Evolutionary conservation across 352 stramenopile genomes (phyloP), one percentile per base, ranked within the genome.

Genomic region (Phytophthora tubulina): DNA sequence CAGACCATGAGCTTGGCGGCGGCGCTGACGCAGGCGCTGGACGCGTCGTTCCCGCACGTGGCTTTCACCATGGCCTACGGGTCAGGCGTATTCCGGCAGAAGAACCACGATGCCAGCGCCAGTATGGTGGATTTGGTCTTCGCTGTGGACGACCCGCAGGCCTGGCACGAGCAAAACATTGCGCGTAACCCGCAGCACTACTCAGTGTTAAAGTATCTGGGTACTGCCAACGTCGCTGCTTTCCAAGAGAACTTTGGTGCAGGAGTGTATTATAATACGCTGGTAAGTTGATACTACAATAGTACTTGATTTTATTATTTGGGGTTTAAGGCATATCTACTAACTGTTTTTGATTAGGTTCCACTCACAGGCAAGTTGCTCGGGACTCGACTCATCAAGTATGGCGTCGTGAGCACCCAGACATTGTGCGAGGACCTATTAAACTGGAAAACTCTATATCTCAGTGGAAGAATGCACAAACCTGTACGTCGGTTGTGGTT

Each of bases 101-200:
- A 72, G 49, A 79, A 92, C 65, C 87, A 95, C 75, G 82, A 96
- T 67, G 76, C 75, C 53, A 94, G 86, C 68, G 72, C 70, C 44
- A 91, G 86, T 36, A 94, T 97, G 89, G 79, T 97, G 42, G 92
- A 97, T 62, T 84, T 97, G 41, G 88, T 97, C 8, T 92, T 97
- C 54, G 92, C 88, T 1, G 92, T 97, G 42, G 79, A 93, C 53
- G 86, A 97, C 68, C 82, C 92, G 15, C 66, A 76, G 31, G 71
- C 73, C 53, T 97, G 92, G 92, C 92, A 97, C 80, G 69, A 79
- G 11, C 85, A 85, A 32, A 97, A 97, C 65, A 67, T 96, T 27
- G 70, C 49, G 55, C 88, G 84, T 60, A 93, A 96, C 49, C 79
- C 84, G 36, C 68, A 81, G 15, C 89, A 96, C 56, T 96, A 96